Evolutionary conservation across 192 early-diverging fungal species (phyloP).

Genomic region (Allomyces macrogynus): DNA sequence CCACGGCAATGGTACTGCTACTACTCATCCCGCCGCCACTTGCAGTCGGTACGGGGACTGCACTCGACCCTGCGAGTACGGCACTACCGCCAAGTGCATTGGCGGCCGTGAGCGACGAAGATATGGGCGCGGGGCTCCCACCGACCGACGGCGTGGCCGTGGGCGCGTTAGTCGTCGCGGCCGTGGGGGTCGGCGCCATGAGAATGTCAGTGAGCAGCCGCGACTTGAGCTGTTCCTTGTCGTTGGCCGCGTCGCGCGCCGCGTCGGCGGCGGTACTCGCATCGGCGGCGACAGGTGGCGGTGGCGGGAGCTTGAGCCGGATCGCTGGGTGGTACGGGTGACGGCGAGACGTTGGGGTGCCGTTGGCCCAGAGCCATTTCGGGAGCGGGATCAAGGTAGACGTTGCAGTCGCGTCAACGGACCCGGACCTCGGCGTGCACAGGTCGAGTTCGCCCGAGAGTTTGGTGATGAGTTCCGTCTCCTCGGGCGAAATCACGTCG

Average conservation of each 20-base stretch:
- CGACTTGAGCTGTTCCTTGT: background rate
- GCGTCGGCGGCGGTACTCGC: no score
- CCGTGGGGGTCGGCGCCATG: background rate
- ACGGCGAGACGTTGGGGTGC: background rate
- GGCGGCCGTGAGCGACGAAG: background rate
- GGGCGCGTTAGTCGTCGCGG: background rate
- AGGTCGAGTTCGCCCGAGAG: slow-evolving; percentile 41
- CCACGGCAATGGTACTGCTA: background rate
- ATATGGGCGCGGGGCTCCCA: background rate
- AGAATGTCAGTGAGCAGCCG: background rate
- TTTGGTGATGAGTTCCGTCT: slow-evolving; percentile 56
- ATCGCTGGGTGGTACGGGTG: background rate
- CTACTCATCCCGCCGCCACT: background rate
- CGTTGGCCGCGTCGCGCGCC: no score
- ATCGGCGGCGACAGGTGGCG: background rate
- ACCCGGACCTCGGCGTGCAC: background rate
- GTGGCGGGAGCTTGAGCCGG: background rate
- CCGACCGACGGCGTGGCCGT: background rate
- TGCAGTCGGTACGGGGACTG: no score
- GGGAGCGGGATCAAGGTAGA: background rate
- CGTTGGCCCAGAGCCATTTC: background rate
- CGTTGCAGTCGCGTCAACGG: background rate
- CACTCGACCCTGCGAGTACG: no score
- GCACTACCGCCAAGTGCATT: background rate
- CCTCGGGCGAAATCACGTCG: slow-evolving; percentile 41